Evolutionary conservation across 116 monocot species (phyloP).

Genomic region (Papilionanthe hybrid): DNA sequence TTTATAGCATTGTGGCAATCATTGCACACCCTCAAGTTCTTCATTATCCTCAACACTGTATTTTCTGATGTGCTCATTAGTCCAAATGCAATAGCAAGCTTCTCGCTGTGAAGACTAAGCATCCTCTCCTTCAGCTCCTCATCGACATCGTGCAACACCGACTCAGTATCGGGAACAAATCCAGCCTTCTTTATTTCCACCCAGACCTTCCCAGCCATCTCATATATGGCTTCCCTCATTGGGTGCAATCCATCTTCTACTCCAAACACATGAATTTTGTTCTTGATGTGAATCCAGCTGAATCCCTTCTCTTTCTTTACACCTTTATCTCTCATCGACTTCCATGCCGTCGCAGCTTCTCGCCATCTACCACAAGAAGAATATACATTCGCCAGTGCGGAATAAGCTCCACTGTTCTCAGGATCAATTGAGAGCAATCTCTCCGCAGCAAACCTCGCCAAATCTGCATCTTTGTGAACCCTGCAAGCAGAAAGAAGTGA

Average conservation of each 20-base stretch:
- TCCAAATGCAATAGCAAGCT: slow-evolving; percentile 79
- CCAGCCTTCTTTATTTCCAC: slow-evolving; percentile 77
- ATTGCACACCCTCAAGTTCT: slow-evolving; percentile 79
- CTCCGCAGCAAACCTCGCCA: slow-evolving; percentile 63
- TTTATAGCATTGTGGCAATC: slow-evolving; percentile 79
- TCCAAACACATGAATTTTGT: slow-evolving; percentile 65
- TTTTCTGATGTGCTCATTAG: slow-evolving; percentile 66
- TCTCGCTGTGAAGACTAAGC: slow-evolving; percentile 68
- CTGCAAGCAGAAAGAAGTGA: slow-evolving; percentile 72
- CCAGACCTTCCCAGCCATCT: slow-evolving; percentile 52
- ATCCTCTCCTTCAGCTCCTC: slow-evolving; percentile 75
- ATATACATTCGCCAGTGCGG: slow-evolving; percentile 83
- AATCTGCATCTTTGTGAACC: slow-evolving; percentile 64
- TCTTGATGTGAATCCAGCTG: slow-evolving; percentile 69
- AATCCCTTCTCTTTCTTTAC: slow-evolving; percentile 80
- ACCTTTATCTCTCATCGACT: slow-evolving; percentile 62
- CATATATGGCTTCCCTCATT: slow-evolving; percentile 45
- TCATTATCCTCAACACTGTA: slow-evolving; percentile 66
- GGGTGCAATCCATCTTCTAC: slow-evolving; percentile 68
- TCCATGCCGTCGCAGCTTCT: slow-evolving; percentile 72
- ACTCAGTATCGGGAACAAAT: slow-evolving; percentile 57
- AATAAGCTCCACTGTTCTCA: slow-evolving; percentile 76
- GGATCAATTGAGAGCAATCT: slow-evolving; percentile 60
- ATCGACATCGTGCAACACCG: slow-evolving; percentile 76
- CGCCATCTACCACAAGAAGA: slow-evolving; percentile 77